Evolutionary conservation across 306 rosid genomes (phyloP).

Genomic region (Lotus japonicus): DNA sequence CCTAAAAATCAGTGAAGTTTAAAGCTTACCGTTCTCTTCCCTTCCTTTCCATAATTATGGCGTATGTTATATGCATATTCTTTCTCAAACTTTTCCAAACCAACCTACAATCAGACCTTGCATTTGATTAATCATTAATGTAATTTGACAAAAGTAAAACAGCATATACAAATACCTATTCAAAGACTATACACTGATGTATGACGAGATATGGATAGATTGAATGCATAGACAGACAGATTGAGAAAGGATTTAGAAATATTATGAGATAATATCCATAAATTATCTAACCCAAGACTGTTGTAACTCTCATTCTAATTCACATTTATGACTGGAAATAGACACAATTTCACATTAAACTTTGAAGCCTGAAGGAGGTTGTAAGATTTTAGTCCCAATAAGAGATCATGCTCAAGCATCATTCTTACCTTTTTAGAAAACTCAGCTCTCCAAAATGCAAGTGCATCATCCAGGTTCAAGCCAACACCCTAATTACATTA

Average conservation of each 20-base stretch:
- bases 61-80: slow-evolving; percentile 79
- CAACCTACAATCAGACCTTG: slow-evolving; percentile 52
- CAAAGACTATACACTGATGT: slow-evolving; percentile 2
- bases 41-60: slow-evolving; percentile 90
- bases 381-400: background rate
- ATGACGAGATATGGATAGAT: background rate
- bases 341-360: background rate
- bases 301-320: slow-evolving; percentile 3
- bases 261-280: background rate
- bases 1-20: slow-evolving; percentile 10
- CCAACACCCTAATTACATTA: slow-evolving; percentile 70
- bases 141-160: slow-evolving; percentile 12
- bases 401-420: slow-evolving; percentile 3
- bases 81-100: slow-evolving; percentile 90
- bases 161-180: background rate
- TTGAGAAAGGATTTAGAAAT: background rate
- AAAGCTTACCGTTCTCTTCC: slow-evolving; percentile 83
- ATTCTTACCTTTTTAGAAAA: slow-evolving; percentile 70
- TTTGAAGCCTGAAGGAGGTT: background rate
- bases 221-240: background rate
- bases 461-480: slow-evolving; percentile 87
- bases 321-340: background rate
- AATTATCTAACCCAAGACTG: background rate
- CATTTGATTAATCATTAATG: slow-evolving; percentile 3
- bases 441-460: slow-evolving; percentile 92